phyloP scores from a whole-genome alignment of 2,329 filamentous ascomycete species.

The Mycosphaerella sp. region DNA sequence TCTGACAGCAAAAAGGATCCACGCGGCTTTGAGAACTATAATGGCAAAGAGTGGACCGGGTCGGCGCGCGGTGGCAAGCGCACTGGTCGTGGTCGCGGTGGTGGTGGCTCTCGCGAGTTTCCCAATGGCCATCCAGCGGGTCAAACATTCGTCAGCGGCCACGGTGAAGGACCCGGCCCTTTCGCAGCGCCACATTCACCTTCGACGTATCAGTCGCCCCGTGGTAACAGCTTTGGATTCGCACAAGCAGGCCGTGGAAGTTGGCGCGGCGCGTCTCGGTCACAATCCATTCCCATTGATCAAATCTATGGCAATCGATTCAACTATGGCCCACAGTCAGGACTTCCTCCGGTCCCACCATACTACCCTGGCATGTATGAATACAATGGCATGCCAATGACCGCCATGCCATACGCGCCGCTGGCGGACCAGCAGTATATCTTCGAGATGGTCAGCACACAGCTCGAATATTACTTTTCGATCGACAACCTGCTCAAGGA shows the following conservation, averaged over 20 bases:
- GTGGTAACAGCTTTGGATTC: conserved; percentile 24
- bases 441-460: conserved; percentile 53
- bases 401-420: conserved; percentile 51
- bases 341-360: conserved; percentile 38
- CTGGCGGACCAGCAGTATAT: conserved; percentile 54
- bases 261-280: conserved; percentile 49
- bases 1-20: conserved; percentile 23
- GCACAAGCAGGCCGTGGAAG: conserved; percentile 36
- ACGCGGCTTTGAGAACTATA: conserved; percentile 21
- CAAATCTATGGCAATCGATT: conserved; percentile 43
- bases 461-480: conserved; percentile 89
- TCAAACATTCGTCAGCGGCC: conserved; percentile 17
- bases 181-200: conserved; percentile 28
- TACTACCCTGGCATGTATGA: conserved; percentile 50
- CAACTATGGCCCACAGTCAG: conserved; percentile 34
- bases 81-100: conserved; percentile 31
- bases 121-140: conserved; percentile 27
- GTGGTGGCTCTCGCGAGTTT: conserved; percentile 30
- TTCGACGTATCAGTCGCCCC: conserved; percentile 23
- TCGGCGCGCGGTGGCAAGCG: conserved; percentile 27
- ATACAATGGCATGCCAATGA: conserved; percentile 28
- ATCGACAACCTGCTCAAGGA: conserved; percentile 94
- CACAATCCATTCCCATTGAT: conserved; percentile 56
- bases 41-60: conserved; percentile 23
- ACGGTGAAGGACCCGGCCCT: conserved; percentile 23